Evolutionary conservation across 495 filamentous ascomycete species (phyloP), one percentile per base, ranked within the genome.

Genomic region (Immersiella caudata): DNA sequence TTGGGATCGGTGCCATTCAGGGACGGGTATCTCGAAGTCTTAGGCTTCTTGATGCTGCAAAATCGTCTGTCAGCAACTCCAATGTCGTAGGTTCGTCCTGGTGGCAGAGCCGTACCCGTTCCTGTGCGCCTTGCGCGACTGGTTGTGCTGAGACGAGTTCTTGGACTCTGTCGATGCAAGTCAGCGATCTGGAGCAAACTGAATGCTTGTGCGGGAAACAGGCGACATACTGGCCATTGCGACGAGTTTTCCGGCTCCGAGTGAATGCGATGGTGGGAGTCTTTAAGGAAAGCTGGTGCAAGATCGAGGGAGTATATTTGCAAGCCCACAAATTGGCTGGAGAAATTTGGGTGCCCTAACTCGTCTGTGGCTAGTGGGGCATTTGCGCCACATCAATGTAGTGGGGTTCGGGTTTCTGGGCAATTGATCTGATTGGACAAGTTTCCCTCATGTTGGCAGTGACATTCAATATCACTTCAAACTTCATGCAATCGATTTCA

Each of bases 131-230:
- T 99, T 99, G 86, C 92, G 91, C 79, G 84, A 87, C 87, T 92
- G 90, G 84, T 98, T 97, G 86, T 97, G 94, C 88, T 97, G 94
- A 71, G 94, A 97, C 82, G 93, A 94, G 88, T 97, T 97, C 92
- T 97, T 97, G 68, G 94, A 97, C 88, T 97, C 93, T 96, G 78
- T 33, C 56, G 51, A 64, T 21, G 35, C 40, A 54, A 22, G 68
- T 75, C 61, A 76, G 70, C 68, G 65, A 62, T 35, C 52, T 11
- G 50, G 67, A 66, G 16, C 65, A 35, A 40, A 64, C 18, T 51
- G 54, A 16, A 40, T 27, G 0, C 12, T 64, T 62, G 21, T 46
- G 25, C 22, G 8, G 16, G 22, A 21, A 14, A 0, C 29, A 26
- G 62, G 62, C 62, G 56, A 82, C 81, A 60, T 80, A 83, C 81